A percentile compares a stretch with the other conserved stretches of the same genome.
Conservation (phyloP, 2,329 filamentous ascomycete genomes). For the Paramyrothecium sp. region DNA sequence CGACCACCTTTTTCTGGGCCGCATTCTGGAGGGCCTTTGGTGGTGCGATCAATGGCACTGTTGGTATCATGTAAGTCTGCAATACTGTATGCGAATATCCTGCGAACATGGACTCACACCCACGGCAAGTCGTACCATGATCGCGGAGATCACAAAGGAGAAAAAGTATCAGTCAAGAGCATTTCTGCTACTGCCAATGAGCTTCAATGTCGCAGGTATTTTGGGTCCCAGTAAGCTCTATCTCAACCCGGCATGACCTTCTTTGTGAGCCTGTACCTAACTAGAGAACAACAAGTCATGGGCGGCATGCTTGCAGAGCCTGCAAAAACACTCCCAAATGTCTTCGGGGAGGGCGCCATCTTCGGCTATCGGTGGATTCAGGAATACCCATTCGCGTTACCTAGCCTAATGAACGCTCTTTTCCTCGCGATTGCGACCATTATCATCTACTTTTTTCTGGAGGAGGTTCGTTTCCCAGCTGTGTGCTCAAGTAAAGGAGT, state of each 20-base stretch:
- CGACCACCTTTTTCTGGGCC: constrained; percentile 61
- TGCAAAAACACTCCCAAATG: constrained; percentile 54
- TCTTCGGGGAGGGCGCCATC: constrained; percentile 60
- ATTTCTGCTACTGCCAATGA: constrained; percentile 46
- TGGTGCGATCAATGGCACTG: constrained; percentile 52
- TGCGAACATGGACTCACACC: neutral
- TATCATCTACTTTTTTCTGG: constrained; percentile 61
- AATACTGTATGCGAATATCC: neutral
- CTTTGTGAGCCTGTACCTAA: constrained; percentile 3
- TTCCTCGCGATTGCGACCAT: constrained; percentile 56
- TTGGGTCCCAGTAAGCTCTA: constrained; percentile 38
- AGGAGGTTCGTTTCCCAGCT: constrained; percentile 49
- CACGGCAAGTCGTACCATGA: constrained; percentile 40
- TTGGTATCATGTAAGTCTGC: constrained; percentile 43
- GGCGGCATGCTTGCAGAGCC: constrained; percentile 71
- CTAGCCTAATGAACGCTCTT: constrained; percentile 63
- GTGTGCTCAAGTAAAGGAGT: neutral
- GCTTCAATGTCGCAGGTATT: constrained; percentile 46
- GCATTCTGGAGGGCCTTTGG: constrained; percentile 66
- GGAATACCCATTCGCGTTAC: constrained; percentile 66
- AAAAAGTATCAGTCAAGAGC: constrained; percentile 47
- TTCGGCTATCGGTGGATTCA: constrained; percentile 64
- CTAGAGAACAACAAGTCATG: constrained; percentile 35
- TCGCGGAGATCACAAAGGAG: constrained; percentile 47
- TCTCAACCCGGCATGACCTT: neutral